A percentile compares a stretch with the other conserved stretches of the same genome.
Evolutionary conservation across 345 rosid genomes (phyloP).

Genomic region (Arabidopsis thaliana): TAIR10.1 NC_003070.9:12558501-12559000

Average conservation of each 20-base stretch:
- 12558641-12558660: conserved; percentile 51
- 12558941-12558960: too few species aligned
- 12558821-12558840: conserved; percentile 60
- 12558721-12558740: conserved; percentile 53
- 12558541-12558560: conserved; percentile 28
- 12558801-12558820: conserved; percentile 58
- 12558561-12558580: conserved; percentile 39
- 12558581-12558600: conserved; percentile 23
- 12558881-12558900: conserved; percentile 73
- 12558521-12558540: neutral
- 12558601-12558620: conserved; percentile 47
- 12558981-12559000: too few species aligned
- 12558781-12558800: conserved; percentile 56
- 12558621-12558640: conserved; percentile 51
- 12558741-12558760: conserved; percentile 65
- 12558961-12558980: too few species aligned
- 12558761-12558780: conserved; percentile 63
- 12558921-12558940: conserved; percentile 48
- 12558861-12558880: conserved; percentile 69
- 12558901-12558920: conserved; percentile 86
- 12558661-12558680: too few species aligned
- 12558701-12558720: neutral
- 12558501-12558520: neutral
- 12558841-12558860: conserved; percentile 46
- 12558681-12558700: too few species aligned